phyloP scores from a whole-genome alignment of 371 early-diverging fungal genomes.

The Syncephalastrum monosporum region DNA sequence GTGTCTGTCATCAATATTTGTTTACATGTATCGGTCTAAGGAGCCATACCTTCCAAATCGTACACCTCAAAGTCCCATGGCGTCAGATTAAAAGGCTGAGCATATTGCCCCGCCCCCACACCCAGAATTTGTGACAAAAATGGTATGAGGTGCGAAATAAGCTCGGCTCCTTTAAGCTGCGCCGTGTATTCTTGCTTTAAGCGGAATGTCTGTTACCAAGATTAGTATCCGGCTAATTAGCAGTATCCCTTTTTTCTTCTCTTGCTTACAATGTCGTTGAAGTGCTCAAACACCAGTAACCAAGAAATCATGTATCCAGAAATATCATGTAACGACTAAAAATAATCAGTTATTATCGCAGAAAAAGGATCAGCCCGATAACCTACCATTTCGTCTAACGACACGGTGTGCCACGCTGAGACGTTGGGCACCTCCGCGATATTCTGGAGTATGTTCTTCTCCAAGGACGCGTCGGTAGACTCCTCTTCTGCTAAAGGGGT shows the following conservation, averaged over 20 bases:
- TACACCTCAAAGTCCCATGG: slow-evolving; percentile 71
- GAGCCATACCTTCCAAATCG: slow-evolving; percentile 55
- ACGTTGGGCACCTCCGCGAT: slow-evolving; percentile 31
- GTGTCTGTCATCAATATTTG: not conserved
- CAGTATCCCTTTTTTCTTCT: no score
- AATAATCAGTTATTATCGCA: not conserved
- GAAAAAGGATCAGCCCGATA: not conserved
- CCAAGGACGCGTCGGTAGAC: slow-evolving; percentile 17
- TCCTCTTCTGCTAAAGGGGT: slow-evolving; percentile 21
- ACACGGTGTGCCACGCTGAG: slow-evolving; percentile 16
- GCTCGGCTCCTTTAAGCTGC: slow-evolving; percentile 61
- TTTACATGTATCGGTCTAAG: not conserved
- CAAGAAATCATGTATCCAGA: slow-evolving; percentile 74
- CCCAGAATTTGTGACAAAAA: slow-evolving; percentile 66
- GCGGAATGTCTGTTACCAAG: slow-evolving; percentile 64
- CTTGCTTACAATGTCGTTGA: slow-evolving; percentile 74
- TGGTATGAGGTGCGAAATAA: slow-evolving; percentile 55
- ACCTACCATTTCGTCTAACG: slow-evolving; percentile 21
- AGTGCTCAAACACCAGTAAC: slow-evolving; percentile 75
- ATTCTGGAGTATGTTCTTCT: slow-evolving; percentile 16
- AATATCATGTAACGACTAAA: slow-evolving; percentile 17
- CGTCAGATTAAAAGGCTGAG: slow-evolving; percentile 65
- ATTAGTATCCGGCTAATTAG: no score
- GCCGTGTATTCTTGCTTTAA: slow-evolving; percentile 64
- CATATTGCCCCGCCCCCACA: slow-evolving; percentile 45